Conservation (phyloP, 805 yeast species). For the Yarrowia deformans region DNA sequence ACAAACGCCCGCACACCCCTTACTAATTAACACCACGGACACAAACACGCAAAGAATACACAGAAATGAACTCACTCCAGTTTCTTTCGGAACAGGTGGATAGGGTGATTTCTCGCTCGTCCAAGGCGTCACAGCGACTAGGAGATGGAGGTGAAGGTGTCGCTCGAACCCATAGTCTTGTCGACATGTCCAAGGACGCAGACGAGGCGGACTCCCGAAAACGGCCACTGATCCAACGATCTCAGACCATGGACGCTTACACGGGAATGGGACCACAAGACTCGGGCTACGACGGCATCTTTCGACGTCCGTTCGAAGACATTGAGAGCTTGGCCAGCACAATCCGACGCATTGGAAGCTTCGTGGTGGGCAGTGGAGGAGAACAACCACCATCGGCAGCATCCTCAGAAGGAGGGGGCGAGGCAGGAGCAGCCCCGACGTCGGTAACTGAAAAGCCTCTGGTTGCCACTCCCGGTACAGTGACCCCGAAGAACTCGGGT, state of each 20-base stretch:
- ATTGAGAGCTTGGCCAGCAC: conserved; percentile 36
- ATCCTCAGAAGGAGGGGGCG: background rate
- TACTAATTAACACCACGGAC: background rate
- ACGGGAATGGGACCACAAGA: conserved; percentile 27
- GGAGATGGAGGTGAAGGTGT: conserved; percentile 16
- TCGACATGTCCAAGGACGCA: conserved; percentile 11
- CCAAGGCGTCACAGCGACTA: conserved; percentile 39
- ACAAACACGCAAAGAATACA: background rate
- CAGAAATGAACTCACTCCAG: conserved; percentile 46
- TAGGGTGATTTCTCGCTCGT: conserved; percentile 44
- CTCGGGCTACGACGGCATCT: conserved; percentile 35
- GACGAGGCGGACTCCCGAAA: background rate
- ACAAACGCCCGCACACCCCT: background rate
- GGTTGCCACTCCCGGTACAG: conserved; percentile 13
- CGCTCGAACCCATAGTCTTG: conserved; percentile 21
- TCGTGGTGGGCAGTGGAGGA: conserved; percentile 24
- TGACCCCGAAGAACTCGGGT: conserved; percentile 4
- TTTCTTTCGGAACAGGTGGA: conserved; percentile 47
- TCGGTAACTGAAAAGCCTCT: conserved; percentile 11
- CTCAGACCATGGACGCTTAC: conserved; percentile 34
- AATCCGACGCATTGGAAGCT: conserved; percentile 22
- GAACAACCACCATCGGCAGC: background rate
- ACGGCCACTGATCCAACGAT: conserved; percentile 24
- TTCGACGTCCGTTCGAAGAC: conserved; percentile 29
- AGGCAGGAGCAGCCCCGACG: background rate